Conservation (phyloP, 2,329 filamentous ascomycete species). For the Colletotrichum navitas region DNA sequence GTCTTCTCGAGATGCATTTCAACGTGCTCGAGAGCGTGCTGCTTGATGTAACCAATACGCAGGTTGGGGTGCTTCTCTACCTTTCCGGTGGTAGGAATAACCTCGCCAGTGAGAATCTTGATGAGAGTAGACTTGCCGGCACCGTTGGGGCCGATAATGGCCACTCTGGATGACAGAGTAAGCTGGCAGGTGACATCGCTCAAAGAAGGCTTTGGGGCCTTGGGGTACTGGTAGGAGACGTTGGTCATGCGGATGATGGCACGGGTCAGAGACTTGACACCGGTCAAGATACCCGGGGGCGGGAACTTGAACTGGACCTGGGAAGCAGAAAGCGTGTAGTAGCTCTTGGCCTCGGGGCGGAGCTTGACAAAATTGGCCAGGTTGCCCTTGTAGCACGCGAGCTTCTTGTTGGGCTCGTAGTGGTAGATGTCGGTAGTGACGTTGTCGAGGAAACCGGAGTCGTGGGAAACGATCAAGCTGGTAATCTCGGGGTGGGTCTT, state of each 20-base stretch:
- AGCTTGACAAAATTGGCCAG: conserved; percentile 86
- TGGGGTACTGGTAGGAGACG: conserved; percentile 94
- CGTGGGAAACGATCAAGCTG: conserved; percentile 97
- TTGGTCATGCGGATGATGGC: conserved; percentile 96
- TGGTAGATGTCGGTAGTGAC: conserved; percentile 99
- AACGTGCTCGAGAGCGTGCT: conserved; percentile 98
- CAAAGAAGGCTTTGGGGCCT: conserved; percentile 87
- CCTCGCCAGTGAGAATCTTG: conserved; percentile 95
- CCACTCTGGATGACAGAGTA: conserved; percentile 89
- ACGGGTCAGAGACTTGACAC: conserved; percentile 94
- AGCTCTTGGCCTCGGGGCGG: conserved; percentile 95
- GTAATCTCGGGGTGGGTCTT: conserved; percentile 97
- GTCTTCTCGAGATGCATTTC: conserved; percentile 99
- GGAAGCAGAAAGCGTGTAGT: conserved; percentile 93
- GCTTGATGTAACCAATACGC: conserved; percentile 99
- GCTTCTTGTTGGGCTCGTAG: conserved; percentile 96
- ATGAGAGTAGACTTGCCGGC: conserved; percentile 98
- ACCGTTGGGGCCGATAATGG: conserved; percentile 97
- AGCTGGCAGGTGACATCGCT: conserved; percentile 88
- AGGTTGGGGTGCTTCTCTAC: conserved; percentile 99
- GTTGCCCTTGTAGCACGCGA: conserved; percentile 87
- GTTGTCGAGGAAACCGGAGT: conserved; percentile 96
- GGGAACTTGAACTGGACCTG: conserved; percentile 98
- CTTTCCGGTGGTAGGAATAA: conserved; percentile 83
- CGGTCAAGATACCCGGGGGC: conserved; percentile 90